Percentiles rank a stretch among this genome's conserved stretches.
Conservation (phyloP, 345 rosid species). For the Eucalyptus leucophloia region DNA sequence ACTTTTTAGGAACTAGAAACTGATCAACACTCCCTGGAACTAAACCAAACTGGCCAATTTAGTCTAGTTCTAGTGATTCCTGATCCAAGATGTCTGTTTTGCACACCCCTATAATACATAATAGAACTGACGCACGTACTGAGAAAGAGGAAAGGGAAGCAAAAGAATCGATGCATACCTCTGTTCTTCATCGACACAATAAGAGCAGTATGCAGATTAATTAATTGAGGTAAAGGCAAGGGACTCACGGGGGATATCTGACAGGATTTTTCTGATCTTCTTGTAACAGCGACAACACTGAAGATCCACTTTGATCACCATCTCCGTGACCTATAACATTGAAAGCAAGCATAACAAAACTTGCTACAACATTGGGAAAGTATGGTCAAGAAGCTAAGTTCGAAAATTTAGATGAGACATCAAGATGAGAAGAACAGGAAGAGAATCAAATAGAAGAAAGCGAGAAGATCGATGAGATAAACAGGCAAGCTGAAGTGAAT, state of each 20-base stretch:
- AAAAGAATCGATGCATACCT: not conserved
- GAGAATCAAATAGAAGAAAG: not conserved
- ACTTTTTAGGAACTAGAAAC: no score
- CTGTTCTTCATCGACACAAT: not conserved
- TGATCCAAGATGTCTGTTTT: no score
- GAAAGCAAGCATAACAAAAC: not conserved
- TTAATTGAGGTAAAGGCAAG: not conserved
- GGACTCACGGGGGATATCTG: slow-evolving; percentile 54
- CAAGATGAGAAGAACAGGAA: not conserved
- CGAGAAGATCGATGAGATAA: not conserved
- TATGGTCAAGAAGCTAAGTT: not conserved
- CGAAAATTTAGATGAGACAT: not conserved
- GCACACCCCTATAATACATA: no score
- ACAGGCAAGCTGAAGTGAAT: no score
- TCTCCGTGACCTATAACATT: not conserved
- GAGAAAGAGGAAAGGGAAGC: not conserved
- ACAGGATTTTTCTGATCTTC: slow-evolving; percentile 62
- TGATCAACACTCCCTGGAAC: no score
- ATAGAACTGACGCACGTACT: no score
- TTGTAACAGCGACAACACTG: not conserved
- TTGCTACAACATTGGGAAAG: not conserved
- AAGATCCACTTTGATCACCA: no score
- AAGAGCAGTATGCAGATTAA: not conserved
- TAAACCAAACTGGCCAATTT: no score
- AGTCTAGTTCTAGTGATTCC: no score